A percentile compares a stretch with the other conserved stretches of the same genome.
Evolutionary conservation across 1,139 yeast species (phyloP).

Genomic region (Kurtzmaniella natalensis): DNA sequence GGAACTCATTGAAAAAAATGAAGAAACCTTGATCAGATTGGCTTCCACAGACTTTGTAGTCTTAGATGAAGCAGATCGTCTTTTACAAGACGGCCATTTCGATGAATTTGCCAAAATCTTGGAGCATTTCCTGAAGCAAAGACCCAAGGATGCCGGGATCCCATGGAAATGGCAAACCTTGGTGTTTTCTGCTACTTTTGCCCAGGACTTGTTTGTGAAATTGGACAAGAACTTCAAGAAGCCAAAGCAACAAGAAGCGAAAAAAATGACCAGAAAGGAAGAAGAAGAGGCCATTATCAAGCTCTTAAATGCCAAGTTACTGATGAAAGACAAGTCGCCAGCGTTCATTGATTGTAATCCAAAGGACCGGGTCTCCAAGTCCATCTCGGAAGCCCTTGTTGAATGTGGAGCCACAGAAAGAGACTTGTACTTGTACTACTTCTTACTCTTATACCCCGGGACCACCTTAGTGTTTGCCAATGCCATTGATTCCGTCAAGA

Average conservation of each 20-base stretch:
- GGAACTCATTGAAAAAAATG: slow-evolving; percentile 69
- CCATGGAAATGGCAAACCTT: slow-evolving; percentile 76
- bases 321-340: slow-evolving; percentile 58
- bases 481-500: slow-evolving; percentile 88
- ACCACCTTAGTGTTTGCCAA: slow-evolving; percentile 89
- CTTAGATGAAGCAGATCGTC: slow-evolving; percentile 95
- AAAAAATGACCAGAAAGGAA: slow-evolving; percentile 26
- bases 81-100: slow-evolving; percentile 93
- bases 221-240: slow-evolving; percentile 41
- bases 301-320: slow-evolving; percentile 52
- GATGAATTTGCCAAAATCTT: slow-evolving; percentile 85
- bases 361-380: slow-evolving; percentile 69
- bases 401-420: slow-evolving; percentile 91
- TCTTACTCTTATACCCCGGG: slow-evolving; percentile 82
- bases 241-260: slow-evolving; percentile 24
- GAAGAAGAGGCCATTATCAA: slow-evolving; percentile 53
- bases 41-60: slow-evolving; percentile 68
- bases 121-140: slow-evolving; percentile 46
- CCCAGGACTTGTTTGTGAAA: slow-evolving; percentile 75
- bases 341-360: slow-evolving; percentile 83
- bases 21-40: slow-evolving; percentile 49
- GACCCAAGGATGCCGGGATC: slow-evolving; percentile 21
- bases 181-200: slow-evolving; percentile 93
- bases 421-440: slow-evolving; percentile 86
- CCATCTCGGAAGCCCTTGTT: slow-evolving; percentile 78